A percentile compares a stretch with the other conserved stretches of the same genome.
phyloP scores from a whole-genome alignment of 768 basidiomycete genomes.

The Boletus subcaerulescens region DNA sequence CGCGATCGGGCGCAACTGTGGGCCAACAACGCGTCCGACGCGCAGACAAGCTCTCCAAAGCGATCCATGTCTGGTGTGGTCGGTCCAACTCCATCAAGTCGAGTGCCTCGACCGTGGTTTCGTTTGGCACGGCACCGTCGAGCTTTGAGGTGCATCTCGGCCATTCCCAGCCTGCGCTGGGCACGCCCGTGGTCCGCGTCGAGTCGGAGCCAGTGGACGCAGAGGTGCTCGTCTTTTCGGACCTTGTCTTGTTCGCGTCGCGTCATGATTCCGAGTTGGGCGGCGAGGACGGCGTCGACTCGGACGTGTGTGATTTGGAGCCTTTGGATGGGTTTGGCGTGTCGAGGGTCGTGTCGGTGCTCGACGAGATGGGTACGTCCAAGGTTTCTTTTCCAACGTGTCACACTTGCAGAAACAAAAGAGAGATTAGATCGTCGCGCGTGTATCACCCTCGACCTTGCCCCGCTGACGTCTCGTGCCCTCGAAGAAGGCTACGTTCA shows the following conservation, averaged over 20 bases:
- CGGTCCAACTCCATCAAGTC: slow-evolving; percentile 40
- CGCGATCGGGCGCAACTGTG: neutral
- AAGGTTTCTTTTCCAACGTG: neutral
- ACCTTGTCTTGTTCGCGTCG: slow-evolving; percentile 59
- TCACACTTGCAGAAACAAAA: no score
- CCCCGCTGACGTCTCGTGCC: slow-evolving; percentile 43
- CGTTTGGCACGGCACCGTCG: slow-evolving; percentile 30
- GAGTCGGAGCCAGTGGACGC: slow-evolving; percentile 28
- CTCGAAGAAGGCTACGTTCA: slow-evolving; percentile 38
- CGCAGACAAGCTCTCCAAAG: slow-evolving; percentile 34
- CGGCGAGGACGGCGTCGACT: slow-evolving; percentile 17
- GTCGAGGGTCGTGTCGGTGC: slow-evolving; percentile 46
- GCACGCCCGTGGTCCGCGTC: slow-evolving; percentile 22
- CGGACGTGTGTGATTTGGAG: slow-evolving; percentile 35
- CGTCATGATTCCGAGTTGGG: slow-evolving; percentile 6
- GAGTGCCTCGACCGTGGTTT: slow-evolving; percentile 25
- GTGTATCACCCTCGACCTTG: slow-evolving; percentile 46
- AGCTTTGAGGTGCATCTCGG: slow-evolving; percentile 22
- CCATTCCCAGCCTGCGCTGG: slow-evolving; percentile 2
- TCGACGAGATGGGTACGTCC: slow-evolving; percentile 32
- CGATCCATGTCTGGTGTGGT: slow-evolving; percentile 46
- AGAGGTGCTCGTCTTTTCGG: slow-evolving; percentile 59
- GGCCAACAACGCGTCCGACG: slow-evolving; percentile 7
- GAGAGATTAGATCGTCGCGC: slow-evolving; percentile 21
- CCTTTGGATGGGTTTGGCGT: slow-evolving; percentile 46